Evolutionary conservation across 2,329 filamentous ascomycete species (phyloP).

Genomic region (Karstenula rhodostoma): DNA sequence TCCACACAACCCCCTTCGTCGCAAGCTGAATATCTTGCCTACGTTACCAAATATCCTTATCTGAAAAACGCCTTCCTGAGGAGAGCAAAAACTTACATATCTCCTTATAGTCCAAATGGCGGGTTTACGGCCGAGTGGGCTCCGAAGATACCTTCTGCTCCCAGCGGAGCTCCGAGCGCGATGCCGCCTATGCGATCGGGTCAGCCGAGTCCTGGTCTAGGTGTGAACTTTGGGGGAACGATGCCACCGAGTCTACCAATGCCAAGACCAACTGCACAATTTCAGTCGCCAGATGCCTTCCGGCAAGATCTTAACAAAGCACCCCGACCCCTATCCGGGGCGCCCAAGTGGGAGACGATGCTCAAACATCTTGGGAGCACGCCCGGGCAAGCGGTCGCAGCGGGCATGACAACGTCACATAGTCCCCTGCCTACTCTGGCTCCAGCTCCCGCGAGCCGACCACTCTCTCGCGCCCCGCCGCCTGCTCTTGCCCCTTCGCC

Average conservation of each 20-base stretch:
- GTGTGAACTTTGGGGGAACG: constrained; percentile 21
- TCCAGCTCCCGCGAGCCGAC: background rate
- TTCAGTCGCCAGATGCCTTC: constrained; percentile 56
- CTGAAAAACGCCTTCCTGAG: constrained; percentile 55
- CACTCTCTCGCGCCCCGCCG: constrained; percentile 9
- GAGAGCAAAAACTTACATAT: constrained; percentile 56
- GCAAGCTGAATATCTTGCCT: constrained; percentile 50
- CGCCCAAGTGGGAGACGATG: constrained; percentile 46
- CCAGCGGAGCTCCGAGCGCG: constrained; percentile 20
- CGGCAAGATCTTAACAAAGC: constrained; percentile 49
- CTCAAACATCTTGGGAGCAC: constrained; percentile 42
- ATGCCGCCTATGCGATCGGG: constrained; percentile 25
- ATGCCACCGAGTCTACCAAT: constrained; percentile 23
- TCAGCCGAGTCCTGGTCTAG: constrained; percentile 21
- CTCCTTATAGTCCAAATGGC: constrained; percentile 55
- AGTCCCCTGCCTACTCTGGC: constrained; percentile 4
- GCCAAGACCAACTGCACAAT: constrained; percentile 46
- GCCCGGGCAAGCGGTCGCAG: constrained; percentile 21
- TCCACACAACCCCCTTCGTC: constrained; percentile 44
- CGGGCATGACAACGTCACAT: constrained; percentile 2
- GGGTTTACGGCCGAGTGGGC: constrained; percentile 53
- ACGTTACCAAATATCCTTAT: constrained; percentile 56
- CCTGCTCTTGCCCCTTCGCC: constrained; percentile 13
- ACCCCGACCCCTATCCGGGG: constrained; percentile 27
- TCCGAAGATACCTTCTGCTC: constrained; percentile 32